Conservation (phyloP, 768 basidiomycete genomes). For the Cantharellus anzutake region DNA sequence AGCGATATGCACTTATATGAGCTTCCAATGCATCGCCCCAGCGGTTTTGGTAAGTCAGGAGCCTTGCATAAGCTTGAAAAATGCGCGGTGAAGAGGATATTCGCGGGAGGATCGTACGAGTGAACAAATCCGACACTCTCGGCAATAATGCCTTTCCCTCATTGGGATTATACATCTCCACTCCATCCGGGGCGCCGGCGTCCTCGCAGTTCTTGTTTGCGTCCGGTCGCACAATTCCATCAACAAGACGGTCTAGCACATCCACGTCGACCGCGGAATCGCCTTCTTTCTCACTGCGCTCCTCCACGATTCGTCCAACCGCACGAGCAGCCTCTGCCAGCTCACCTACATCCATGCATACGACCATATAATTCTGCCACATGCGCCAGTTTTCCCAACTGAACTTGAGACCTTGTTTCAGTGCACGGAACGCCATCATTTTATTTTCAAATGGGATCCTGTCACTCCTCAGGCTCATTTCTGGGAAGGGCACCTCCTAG, state of each 20-base stretch:
- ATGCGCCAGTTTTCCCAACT: conserved; percentile 89
- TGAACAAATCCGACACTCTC: conserved; percentile 55
- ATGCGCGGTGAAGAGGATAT: conserved; percentile 52
- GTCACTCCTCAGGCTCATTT: conserved; percentile 7
- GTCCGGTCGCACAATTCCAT: conserved; percentile 45
- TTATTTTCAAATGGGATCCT: conserved; percentile 34
- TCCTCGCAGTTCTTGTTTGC: conserved; percentile 15
- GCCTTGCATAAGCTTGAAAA: conserved; percentile 66
- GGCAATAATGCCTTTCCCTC: conserved; percentile 47
- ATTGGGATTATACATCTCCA: conserved; percentile 26
- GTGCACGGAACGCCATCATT: conserved; percentile 76
- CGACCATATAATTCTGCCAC: conserved; percentile 96
- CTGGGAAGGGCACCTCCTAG: neutral
- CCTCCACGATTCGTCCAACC: conserved; percentile 61
- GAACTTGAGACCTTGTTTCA: conserved; percentile 72
- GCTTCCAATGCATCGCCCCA: conserved; percentile 70
- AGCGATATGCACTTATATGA: conserved; percentile 71
- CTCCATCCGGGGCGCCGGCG: neutral
- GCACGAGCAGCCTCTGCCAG: conserved; percentile 76
- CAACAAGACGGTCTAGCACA: conserved; percentile 75
- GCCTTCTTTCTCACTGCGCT: conserved; percentile 31
- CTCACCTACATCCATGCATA: conserved; percentile 85
- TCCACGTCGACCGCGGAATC: conserved; percentile 60
- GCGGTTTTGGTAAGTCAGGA: conserved; percentile 50
- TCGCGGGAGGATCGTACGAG: conserved; percentile 60